phyloP scores from a whole-genome alignment of 352 stramenopile species.

The Phytophthora nicotianae region DNA sequence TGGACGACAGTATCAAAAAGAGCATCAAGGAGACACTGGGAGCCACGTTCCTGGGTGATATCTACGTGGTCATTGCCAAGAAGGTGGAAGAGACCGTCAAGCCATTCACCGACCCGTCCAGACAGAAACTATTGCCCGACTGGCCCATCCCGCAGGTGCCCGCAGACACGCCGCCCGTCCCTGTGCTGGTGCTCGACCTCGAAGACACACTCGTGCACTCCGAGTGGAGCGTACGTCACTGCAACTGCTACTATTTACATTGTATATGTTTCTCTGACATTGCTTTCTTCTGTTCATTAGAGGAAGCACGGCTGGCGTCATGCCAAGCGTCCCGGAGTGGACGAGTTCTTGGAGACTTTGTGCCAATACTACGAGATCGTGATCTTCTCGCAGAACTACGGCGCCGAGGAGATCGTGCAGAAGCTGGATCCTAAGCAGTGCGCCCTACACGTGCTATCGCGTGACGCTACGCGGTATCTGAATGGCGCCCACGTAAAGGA shows the following conservation, averaged over 20 bases:
- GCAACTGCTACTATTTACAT: neutral
- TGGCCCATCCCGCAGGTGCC: conserved; percentile 86
- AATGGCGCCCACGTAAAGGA: conserved; percentile 89
- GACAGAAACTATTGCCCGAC: conserved; percentile 84
- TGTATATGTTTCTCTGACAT: neutral
- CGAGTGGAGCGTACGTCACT: conserved; percentile 85
- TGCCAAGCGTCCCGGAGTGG: conserved; percentile 83
- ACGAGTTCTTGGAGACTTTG: conserved; percentile 86
- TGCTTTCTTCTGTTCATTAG: conserved; percentile 32
- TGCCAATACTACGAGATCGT: conserved; percentile 91
- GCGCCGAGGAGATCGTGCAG: conserved; percentile 78
- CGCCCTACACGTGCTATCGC: conserved; percentile 80
- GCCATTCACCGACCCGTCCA: conserved; percentile 82
- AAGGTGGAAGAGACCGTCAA: conserved; percentile 76
- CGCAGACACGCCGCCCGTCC: conserved; percentile 74
- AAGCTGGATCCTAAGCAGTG: conserved; percentile 87
- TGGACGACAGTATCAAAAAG: conserved; percentile 63
- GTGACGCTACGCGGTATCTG: conserved; percentile 82
- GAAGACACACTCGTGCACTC: conserved; percentile 90
- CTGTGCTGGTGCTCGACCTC: conserved; percentile 83
- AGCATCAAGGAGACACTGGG: conserved; percentile 48
- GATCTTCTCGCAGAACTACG: conserved; percentile 87
- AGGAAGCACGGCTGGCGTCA: conserved; percentile 89
- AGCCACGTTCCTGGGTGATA: conserved; percentile 68
- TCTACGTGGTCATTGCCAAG: conserved; percentile 58